These are phyloP conservation scores for Astrocystis sublimbata DNA, from an alignment of 495 filamentous ascomycete species.

Conservation along the genomic window DNA sequence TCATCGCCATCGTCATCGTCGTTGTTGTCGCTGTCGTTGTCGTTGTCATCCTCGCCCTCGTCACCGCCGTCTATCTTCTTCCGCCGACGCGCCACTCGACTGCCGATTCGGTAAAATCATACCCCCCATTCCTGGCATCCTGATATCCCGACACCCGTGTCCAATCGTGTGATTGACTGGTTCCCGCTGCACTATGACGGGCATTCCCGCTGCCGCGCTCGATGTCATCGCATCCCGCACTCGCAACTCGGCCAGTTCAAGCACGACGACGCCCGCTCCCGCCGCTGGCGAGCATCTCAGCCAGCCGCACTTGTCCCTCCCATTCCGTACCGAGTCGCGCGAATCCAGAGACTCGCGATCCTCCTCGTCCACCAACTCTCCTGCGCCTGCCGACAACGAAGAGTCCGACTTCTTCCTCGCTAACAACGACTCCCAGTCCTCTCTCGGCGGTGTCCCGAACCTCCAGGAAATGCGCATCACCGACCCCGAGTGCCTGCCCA, in stretches of 20 bases:
- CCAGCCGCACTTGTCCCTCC: conserved; percentile 4
- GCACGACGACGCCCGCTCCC: not conserved
- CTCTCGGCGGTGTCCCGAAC: conserved; percentile 70
- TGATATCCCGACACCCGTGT: too few species aligned
- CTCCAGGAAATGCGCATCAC: conserved; percentile 67
- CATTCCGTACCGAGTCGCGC: conserved; percentile 18
- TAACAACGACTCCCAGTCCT: conserved; percentile 87
- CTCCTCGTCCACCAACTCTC: conserved; percentile 81
- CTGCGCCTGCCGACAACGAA: conserved; percentile 73
- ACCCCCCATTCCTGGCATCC: too few species aligned
- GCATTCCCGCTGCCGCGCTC: conserved; percentile 39
- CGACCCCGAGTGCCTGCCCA: conserved; percentile 65
- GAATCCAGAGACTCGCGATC: conserved; percentile 39
- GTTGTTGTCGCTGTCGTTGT: too few species aligned
- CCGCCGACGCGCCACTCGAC: too few species aligned
- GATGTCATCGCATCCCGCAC: conserved; percentile 46
- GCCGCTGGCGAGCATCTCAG: not conserved
- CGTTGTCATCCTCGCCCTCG: too few species aligned
- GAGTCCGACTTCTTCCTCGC: conserved; percentile 90
- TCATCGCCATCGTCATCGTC: too few species aligned
- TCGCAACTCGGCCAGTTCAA: too few species aligned
- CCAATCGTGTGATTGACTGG: not conserved
- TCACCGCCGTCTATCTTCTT: too few species aligned
- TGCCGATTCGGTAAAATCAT: too few species aligned
- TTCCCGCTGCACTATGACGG: conserved; percentile 11